Evolutionary conservation across 83 land plant species (phyloP), one percentile per base, ranked within the genome.

Genomic region (Diphasiastrum complanatum): DNA sequence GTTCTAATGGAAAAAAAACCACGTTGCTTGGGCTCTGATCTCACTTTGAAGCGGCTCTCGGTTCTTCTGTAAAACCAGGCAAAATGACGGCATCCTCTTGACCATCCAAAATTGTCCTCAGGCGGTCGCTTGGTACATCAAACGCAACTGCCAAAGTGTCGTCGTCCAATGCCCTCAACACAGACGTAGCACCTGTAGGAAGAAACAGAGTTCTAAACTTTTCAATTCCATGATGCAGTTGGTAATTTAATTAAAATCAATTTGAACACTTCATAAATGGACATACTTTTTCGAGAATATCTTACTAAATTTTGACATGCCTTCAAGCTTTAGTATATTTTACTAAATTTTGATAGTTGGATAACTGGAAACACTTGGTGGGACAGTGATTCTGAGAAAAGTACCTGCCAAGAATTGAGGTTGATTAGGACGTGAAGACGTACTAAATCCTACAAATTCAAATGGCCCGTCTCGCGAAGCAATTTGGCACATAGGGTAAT

Each of bases 381-480:
- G 25, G 34, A 54, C n/a, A 16, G 4, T 12, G 25, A 4, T 5
- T 4, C 30, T 5, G 4, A 26, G 14, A 5, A 25, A 8, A 22
- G 24, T 49, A 63, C 66, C 66, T 63, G 66, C 76, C 25, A 85
- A 62, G 75, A 85, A 85, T 60, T 82, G 90, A 0, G 90, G 86
- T 36, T 48, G 37, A 70, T 82, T 82, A 26, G 38, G 31, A 4
- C 62, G 48, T 1, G 86, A 47, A 3, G 86, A 82, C 18, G 83
- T 79, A 10, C 81, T 82, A 82, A 85, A 85, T 33, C 90, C 90
- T 54, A 85, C 71, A 71, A 85, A 79, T 76, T 72, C 86, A 26
- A 85, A 19, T 5, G 85, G 79, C 4, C 83, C 85, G 12, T 59
- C 31, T 40, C 71, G 28, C 4, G 81, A 75, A 20, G 90, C 83